Conservation (phyloP, 2,329 filamentous ascomycete species). For the Claviceps pusilla region DNA sequence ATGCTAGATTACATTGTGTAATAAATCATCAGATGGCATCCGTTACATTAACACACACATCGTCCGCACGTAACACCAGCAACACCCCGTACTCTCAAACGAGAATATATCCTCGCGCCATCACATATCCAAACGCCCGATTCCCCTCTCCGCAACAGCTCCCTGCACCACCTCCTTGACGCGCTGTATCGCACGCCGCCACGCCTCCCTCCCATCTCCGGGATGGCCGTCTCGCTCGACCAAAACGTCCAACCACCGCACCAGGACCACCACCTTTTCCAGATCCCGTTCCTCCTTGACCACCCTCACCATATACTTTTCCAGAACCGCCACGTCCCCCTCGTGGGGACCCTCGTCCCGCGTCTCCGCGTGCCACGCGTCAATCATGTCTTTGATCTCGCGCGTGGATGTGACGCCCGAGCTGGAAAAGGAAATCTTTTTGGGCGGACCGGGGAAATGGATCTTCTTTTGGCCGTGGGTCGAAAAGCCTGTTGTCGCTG, state of each 20-base stretch:
- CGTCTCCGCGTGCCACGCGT: conserved; percentile 63
- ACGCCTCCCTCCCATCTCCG: conserved; percentile 25
- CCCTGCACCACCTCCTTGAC: conserved; percentile 37
- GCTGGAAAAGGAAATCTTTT: conserved; percentile 31
- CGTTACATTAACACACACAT: too few species aligned
- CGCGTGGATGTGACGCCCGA: conserved; percentile 25
- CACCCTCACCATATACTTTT: conserved; percentile 56
- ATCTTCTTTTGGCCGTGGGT: conserved; percentile 27
- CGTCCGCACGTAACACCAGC: too few species aligned
- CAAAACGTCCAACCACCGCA: conserved; percentile 50
- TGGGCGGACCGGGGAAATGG: conserved; percentile 30
- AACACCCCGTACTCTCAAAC: too few species aligned
- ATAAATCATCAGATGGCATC: too few species aligned
- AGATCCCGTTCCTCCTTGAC: conserved; percentile 64
- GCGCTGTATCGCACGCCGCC: conserved; percentile 28
- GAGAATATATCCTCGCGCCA: not conserved
- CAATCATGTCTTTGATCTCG: conserved; percentile 61
- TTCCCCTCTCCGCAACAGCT: conserved; percentile 40
- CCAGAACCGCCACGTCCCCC: conserved; percentile 62
- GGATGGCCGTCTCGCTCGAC: conserved; percentile 32
- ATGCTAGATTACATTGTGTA: too few species aligned
- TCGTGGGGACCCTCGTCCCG: conserved; percentile 58
- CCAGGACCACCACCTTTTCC: conserved; percentile 54
- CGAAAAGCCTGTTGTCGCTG: not conserved
- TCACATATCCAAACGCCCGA: conserved; percentile 34